Base-by-base conservation (phyloP, 768 basidiomycete species). In the Sporobolomyces phaffii region DNA sequence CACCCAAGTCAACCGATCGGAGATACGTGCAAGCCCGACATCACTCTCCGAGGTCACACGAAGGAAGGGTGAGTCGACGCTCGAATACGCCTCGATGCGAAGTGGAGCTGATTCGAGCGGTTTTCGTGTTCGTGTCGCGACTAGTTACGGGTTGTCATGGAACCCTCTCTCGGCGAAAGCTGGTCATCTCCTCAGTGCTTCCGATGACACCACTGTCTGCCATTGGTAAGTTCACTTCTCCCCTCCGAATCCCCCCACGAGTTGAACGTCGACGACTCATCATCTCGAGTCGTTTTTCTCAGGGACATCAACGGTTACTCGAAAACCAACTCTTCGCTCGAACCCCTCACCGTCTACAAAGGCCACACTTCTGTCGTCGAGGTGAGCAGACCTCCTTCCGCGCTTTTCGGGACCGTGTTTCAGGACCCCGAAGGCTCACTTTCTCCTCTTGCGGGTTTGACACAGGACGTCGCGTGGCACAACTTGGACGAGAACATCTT, bases 401-500 rank as follows among this genome's bases (percentile, higher is more conserved):
- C n/a, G n/a, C n/a, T n/a, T n/a, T n/a, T n/a, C n/a, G n/a, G n/a
- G n/a, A n/a, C n/a, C n/a, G n/a, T n/a, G n/a, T n/a, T n/a, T n/a
- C n/a, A n/a, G n/a, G n/a, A n/a, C n/a, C n/a, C n/a, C n/a, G n/a
- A n/a, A n/a, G n/a, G n/a, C n/a, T n/a, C n/a, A 20, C 29, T 24
- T n/a, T 26, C 40, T 63, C 33, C 40, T 63, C 56, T 36, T 57
- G 74, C 36, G 66, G 51, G 22, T 36, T 8, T 2, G n/a, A 36
- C 43, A 17, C 67, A 94, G 91, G 96, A 99, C 76, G 93, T 99
- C 8, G 92, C 96, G 73, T 99, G 96, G 96, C 88, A 94, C 78
- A 81, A 86, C 2, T 84, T 82, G 6, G 81, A 87, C 74, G 90
- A 91, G 65, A 85, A 87, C 73, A 79, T 91, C 53, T 91, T 98